phyloP scores from a whole-genome alignment of 495 filamentous ascomycete genomes.

The Saxophila tyrrhenica region DNA sequence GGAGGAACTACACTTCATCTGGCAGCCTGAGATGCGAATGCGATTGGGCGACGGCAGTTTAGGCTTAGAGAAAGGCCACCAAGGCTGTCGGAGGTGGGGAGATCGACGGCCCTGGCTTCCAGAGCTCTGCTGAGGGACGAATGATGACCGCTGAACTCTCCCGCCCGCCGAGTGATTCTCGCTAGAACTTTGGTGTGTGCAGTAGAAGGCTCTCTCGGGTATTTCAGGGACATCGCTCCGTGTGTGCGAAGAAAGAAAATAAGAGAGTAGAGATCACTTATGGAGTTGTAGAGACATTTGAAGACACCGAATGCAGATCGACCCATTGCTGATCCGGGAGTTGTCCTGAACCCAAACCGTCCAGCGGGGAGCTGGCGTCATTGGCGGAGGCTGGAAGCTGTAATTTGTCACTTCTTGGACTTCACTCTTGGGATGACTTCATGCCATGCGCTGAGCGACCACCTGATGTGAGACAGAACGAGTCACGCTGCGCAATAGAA shows the following conservation, averaged over 20 bases:
- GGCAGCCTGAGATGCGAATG: neutral
- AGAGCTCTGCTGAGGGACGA: neutral
- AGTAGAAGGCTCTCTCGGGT: neutral
- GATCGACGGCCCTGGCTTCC: neutral
- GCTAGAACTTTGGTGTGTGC: neutral
- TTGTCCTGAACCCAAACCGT: no score
- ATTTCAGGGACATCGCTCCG: neutral
- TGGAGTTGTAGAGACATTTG: no score
- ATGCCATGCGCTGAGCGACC: neutral
- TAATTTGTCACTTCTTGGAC: neutral
- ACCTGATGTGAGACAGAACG: neutral
- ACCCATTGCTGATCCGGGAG: no score
- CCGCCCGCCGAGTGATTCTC: neutral
- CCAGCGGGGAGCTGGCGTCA: neutral
- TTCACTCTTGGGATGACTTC: neutral
- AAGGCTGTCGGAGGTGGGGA: neutral
- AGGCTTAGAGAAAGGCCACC: neutral
- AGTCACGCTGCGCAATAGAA: no score
- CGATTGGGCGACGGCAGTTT: neutral
- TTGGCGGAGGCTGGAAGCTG: neutral
- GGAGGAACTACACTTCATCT: conserved; percentile 1
- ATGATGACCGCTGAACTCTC: neutral
- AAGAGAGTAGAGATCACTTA: neutral
- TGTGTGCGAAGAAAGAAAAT: neutral
- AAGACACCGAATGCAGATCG: no score